Evolutionary conservation across 2,329 filamentous ascomycete species (phyloP), one percentile per base, ranked within the genome.

Genomic region (Diplodia corticola): DNA sequence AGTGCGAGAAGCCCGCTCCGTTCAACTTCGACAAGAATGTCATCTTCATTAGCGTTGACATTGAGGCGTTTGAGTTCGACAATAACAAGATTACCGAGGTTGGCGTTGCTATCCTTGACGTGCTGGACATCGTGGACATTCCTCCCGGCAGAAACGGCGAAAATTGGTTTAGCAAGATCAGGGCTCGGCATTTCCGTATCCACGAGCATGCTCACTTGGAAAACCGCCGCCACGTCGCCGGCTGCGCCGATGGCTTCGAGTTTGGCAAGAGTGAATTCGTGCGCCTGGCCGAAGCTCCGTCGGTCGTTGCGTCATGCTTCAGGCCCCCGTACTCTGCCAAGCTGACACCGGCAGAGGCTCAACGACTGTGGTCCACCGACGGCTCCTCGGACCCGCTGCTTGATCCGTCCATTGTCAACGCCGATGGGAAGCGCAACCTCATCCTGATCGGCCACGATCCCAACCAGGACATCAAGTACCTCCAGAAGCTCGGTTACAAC

Each of bases 91-190:
- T 98, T 67, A 96, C 93, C 0, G 95, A 99, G 76, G 83, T 99
- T 46, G 95, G 95, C 0, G 82, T 99, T 48, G 89, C 92, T 1
- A 88, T 89, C 2, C 82, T 98, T 0, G 93, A 98, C 74, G 93
- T 90, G 0, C 75, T 79, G 22, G 83, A 86, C 60, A 76, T 92
- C 24, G 71, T 78, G 1, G 79, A 76, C 7, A 68, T 88, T 0
- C 72, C 85, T 0, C 90, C 91, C 2, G 91, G 91, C 0, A 71
- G 80, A 2, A 77, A 81, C 28, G 91, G 88, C 3, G 71, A 80
- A 48, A 83, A 87, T 44, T 97, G 93, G 93, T 85, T 86, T 69
- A 71, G 80, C 0, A 77, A 83, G 60, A 90, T 97, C 69, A 81
- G 86, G 33, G 86, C 85, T 13, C 85, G 89, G 28, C 95, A 99